Evolutionary conservation across 2,329 filamentous ascomycete species (phyloP).

Genomic region (Sporothrix pallida): DNA sequence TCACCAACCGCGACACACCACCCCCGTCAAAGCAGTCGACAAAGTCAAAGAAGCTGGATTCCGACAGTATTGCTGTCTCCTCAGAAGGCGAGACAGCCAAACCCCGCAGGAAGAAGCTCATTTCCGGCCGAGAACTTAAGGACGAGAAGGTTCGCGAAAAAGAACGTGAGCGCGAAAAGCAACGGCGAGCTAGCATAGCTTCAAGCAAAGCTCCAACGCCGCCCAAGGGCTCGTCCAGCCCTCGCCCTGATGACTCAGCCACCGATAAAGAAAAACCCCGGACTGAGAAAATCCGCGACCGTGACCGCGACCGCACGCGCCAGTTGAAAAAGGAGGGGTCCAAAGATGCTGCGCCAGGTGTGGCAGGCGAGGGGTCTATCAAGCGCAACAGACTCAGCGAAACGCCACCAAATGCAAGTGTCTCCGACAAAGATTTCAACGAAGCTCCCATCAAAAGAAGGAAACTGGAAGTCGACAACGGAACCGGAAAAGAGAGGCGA

Average conservation of each 20-base stretch:
- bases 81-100: conserved; percentile 65
- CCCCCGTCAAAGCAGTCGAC: conserved; percentile 55
- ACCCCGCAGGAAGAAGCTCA: conserved; percentile 67
- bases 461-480: conserved; percentile 59
- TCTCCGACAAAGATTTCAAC: conserved; percentile 58
- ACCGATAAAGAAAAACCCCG: conserved; percentile 61
- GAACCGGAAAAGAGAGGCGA: conserved; percentile 53
- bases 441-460: conserved; percentile 62
- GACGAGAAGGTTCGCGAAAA: conserved; percentile 50
- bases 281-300: conserved; percentile 63
- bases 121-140: conserved; percentile 67
- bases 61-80: conserved; percentile 58
- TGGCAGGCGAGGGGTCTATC: conserved; percentile 56
- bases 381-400: conserved; percentile 66
- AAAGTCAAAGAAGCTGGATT: conserved; percentile 61
- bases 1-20: conserved; percentile 61
- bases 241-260: conserved; percentile 53
- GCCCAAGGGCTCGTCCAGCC: conserved; percentile 60
- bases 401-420: conserved; percentile 61
- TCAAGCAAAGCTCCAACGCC: conserved; percentile 58
- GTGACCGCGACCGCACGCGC: conserved; percentile 66
- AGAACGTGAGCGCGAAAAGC: conserved; percentile 47
- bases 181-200: conserved; percentile 63
- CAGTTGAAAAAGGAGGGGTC: conserved; percentile 67
- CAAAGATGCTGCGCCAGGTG: conserved; percentile 57